Base-by-base conservation (phyloP, 768 basidiomycete genomes). In the Dentipellis sp. region DNA sequence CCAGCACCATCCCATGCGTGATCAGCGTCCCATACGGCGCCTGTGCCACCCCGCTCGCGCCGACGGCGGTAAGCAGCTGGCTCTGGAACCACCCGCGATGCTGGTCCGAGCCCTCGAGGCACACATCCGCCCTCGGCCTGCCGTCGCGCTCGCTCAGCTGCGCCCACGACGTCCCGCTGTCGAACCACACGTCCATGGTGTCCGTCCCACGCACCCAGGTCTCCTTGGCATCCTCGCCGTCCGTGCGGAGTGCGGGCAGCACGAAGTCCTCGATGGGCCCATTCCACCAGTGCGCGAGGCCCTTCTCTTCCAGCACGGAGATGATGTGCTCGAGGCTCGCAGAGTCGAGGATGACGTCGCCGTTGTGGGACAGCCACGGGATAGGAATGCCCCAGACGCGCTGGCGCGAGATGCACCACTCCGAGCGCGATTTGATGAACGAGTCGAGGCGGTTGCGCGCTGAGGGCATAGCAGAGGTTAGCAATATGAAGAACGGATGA, bases 81-180 rank as follows among this genome's bases (percentile, higher is more conserved):
- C 92, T 94, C 70, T 99, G 97, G 75, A 99, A 99, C 95, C 95
- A 99, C 9, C 95, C 95, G 7, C 95, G 86, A 69, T 99, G 95
- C 68, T 98, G 95, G 69, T 99, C 95, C 1, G 90, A 88, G 12
- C 97, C 97, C 65, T 99, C 95, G 29, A 99, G 72, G 66, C 91
- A 95, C 29, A 97, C 77, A 64, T 98, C 94, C 1, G 94, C 90
- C 45, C 75, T 55, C 8, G 60, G 52, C 49, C 62, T 71, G 16
- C 72, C 69, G 17, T 68, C 74, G 51, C 74, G 71, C 38, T 72
- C 71, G 6, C 64, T 60, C 16, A 95, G 71, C 75, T 91, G 78
- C 1, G 91, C 84, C 95, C 95, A 99, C 3, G 94, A 90, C 2
- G 89, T 84, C 4, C 95, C 95, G 63, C 91, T 94, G 70, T 99